phyloP scores from a whole-genome alignment of 148 eudicot genomes.

The Camellia japonica region DNA sequence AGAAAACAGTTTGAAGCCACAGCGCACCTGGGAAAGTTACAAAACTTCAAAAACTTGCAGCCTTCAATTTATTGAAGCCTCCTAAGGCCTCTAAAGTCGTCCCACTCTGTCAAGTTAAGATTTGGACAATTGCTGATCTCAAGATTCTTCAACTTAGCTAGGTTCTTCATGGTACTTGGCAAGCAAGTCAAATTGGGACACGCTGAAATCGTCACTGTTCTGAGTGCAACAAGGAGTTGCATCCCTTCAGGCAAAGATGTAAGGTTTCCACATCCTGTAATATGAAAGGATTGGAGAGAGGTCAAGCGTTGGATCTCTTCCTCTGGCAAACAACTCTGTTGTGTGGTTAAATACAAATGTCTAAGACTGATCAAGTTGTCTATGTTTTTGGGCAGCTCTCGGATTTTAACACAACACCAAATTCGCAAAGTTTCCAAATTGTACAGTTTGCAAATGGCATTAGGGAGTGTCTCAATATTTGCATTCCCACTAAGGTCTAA shows the following conservation, averaged over 20 bases:
- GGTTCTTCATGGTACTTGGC: too few relatives aligned
- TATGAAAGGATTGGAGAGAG: too few relatives aligned
- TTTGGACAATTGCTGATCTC: too few relatives aligned
- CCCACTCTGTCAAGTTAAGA: too few relatives aligned
- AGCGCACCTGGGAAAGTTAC: too few relatives aligned
- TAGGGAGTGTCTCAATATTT: conserved; percentile 4
- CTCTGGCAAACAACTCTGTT: conserved; percentile 5
- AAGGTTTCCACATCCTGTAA: background rate
- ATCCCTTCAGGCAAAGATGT: background rate
- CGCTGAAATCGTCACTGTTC: background rate
- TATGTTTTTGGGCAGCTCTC: background rate
- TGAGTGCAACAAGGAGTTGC: background rate
- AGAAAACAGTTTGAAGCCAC: too few relatives aligned
- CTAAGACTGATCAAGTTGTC: conserved; percentile 8
- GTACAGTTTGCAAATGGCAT: too few relatives aligned
- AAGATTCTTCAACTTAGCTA: too few relatives aligned
- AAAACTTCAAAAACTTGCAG: too few relatives aligned
- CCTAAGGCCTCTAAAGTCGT: too few relatives aligned
- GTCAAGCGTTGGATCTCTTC: conserved; percentile 1
- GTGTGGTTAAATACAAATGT: background rate
- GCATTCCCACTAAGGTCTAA: background rate
- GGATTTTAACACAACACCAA: background rate
- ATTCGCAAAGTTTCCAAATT: background rate
- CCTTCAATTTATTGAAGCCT: too few relatives aligned
- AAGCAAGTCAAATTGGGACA: background rate